These are phyloP conservation scores for Hypoxylon trugodes DNA, from an alignment of 495 filamentous ascomycete genomes.

Conservation along the genomic window DNA sequence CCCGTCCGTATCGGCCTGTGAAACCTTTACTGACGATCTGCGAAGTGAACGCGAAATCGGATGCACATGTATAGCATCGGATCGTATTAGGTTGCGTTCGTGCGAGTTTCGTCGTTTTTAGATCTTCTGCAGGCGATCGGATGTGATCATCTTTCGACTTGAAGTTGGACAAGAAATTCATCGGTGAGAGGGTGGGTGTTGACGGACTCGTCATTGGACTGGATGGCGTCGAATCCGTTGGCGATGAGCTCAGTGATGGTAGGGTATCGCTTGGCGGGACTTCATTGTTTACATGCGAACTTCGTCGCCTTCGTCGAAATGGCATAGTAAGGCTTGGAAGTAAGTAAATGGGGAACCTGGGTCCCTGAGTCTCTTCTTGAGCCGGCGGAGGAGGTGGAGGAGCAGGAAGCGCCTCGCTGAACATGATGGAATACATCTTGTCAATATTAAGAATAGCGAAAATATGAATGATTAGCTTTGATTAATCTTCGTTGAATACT, in stretches of 20 bases:
- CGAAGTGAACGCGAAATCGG: constrained; percentile 76
- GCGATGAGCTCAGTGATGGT: constrained; percentile 46
- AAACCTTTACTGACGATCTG: constrained; percentile 94
- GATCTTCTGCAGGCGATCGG: constrained; percentile 13
- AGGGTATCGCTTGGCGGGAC: constrained; percentile 17
- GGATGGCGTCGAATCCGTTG: constrained; percentile 41
- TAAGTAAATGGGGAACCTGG: constrained; percentile 55
- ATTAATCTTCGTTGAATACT: neutral
- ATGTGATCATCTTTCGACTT: constrained; percentile 9
- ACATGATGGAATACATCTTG: constrained; percentile 39
- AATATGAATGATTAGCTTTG: neutral
- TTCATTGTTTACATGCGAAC: constrained; percentile 4
- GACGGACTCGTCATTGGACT: constrained; percentile 14
- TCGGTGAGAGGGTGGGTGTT: constrained; percentile 31
- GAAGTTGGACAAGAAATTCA: constrained; percentile 23
- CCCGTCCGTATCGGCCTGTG: constrained; percentile 90
- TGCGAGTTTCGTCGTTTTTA: constrained; percentile 34
- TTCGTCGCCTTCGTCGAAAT: constrained; percentile 50
- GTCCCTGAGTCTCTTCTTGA: constrained; percentile 27
- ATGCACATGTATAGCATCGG: constrained; percentile 75
- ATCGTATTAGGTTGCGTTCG: constrained; percentile 60
- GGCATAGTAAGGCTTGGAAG: constrained; percentile 56
- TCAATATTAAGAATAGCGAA: neutral
- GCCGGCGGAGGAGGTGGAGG: constrained; percentile 24
- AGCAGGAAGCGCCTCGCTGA: constrained; percentile 30